Conservation (phyloP, 306 rosid species). For the Acmispon strigosus region DNA sequence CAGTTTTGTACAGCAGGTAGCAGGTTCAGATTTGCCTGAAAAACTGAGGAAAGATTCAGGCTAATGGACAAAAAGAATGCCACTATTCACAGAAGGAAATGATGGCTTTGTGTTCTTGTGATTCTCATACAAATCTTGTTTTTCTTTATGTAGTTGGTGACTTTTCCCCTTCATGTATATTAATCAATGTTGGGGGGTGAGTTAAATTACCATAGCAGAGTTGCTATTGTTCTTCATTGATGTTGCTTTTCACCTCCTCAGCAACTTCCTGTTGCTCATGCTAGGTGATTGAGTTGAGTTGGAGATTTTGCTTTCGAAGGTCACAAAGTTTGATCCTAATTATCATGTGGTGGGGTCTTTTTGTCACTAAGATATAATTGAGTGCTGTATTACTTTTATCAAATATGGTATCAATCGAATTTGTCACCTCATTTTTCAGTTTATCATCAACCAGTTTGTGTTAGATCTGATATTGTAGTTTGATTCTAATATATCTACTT, state of each 20-base stretch:
- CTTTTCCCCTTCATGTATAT: constrained; percentile 45
- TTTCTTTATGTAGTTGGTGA: constrained; percentile 22
- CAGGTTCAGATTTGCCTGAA: constrained; percentile 45
- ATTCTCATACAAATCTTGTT: constrained; percentile 23
- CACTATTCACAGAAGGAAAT: constrained; percentile 1
- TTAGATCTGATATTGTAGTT: not conserved
- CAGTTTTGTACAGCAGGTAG: constrained; percentile 60
- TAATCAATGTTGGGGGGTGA: constrained; percentile 32
- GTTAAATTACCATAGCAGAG: constrained; percentile 21
- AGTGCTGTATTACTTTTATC: not conserved
- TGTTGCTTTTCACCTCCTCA: constrained; percentile 15
- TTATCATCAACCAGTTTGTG: not conserved
- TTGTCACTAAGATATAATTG: not conserved
- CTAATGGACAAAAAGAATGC: constrained; percentile 18
- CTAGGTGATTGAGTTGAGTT: not conserved
- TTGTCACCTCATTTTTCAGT: not conserved
- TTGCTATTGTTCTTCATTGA: constrained; percentile 14
- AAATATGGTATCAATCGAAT: not conserved
- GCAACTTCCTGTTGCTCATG: constrained; percentile 20
- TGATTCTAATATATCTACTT: not conserved
- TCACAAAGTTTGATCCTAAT: not conserved
- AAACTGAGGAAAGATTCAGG: constrained; percentile 36
- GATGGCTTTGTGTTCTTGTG: constrained; percentile 15
- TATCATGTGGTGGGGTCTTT: not conserved
- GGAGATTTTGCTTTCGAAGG: constrained; percentile 14